phyloP scores from a whole-genome alignment of 331 rosid genomes.

The Spiraea crenata region DNA sequence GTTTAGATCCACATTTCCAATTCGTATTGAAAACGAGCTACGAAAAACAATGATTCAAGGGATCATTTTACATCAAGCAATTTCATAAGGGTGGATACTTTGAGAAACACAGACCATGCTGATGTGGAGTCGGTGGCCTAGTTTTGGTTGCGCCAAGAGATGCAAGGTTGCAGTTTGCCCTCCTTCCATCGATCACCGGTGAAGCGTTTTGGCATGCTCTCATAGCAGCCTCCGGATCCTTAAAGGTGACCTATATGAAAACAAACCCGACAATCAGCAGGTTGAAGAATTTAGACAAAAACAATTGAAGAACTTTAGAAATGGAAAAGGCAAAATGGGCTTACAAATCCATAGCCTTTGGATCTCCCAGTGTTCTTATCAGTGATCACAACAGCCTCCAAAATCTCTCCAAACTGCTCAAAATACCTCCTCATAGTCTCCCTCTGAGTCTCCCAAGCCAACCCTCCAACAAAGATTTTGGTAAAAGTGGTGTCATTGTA shows the following conservation, averaged over 20 bases:
- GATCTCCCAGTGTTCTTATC: slow-evolving; percentile 95
- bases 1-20: slow-evolving; percentile 23
- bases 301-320: not conserved
- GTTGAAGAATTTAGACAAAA: not conserved
- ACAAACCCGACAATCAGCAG: not conserved
- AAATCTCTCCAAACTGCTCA: slow-evolving; percentile 93
- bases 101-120: slow-evolving; percentile 51
- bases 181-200: slow-evolving; percentile 94
- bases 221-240: slow-evolving; percentile 88
- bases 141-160: slow-evolving; percentile 89
- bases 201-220: slow-evolving; percentile 95
- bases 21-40: not conserved
- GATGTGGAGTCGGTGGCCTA: slow-evolving; percentile 60
- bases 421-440: slow-evolving; percentile 88
- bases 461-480: slow-evolving; percentile 92
- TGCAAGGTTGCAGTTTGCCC: slow-evolving; percentile 95
- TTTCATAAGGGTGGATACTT: not conserved
- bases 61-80: not conserved
- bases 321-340: slow-evolving; percentile 18
- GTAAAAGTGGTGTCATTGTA: slow-evolving; percentile 84
- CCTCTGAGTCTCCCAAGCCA: slow-evolving; percentile 98
- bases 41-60: not conserved
- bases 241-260: slow-evolving; percentile 72
- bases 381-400: slow-evolving; percentile 93
- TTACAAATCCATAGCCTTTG: slow-evolving; percentile 98